Conservation (phyloP, 805 yeast genomes). For the Yarrowia sp. region DNA sequence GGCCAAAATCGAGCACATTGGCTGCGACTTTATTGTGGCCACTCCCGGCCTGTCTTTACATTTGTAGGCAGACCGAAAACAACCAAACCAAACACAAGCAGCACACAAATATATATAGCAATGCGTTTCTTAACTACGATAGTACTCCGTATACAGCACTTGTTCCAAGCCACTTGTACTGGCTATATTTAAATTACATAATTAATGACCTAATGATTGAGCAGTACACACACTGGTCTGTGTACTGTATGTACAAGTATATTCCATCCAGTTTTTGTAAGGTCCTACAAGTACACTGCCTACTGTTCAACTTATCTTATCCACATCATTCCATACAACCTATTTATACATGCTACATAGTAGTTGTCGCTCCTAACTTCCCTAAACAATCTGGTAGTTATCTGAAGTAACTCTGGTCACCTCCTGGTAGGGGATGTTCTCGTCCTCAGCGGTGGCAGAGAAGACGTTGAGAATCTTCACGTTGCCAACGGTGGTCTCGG, state of each 20-base stretch:
- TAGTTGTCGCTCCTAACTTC: background rate
- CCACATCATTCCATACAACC: conserved; percentile 6
- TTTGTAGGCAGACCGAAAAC: no score
- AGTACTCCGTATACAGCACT: no score
- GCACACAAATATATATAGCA: no score
- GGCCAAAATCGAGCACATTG: conserved; percentile 26
- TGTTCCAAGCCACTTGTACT: no score
- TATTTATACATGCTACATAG: conserved; percentile 21
- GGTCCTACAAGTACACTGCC: no score
- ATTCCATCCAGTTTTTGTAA: no score
- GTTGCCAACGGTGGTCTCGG: conserved; percentile 55
- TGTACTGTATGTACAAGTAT: no score
- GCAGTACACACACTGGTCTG: no score
- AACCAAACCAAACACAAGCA: background rate
- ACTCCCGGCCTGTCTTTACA: conserved; percentile 27
- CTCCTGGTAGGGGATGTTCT: conserved; percentile 68
- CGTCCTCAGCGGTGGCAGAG: conserved; percentile 47
- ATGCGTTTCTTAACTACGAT: no score
- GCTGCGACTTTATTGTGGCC: conserved; percentile 26
- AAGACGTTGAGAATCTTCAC: conserved; percentile 63
- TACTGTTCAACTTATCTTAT: no score
- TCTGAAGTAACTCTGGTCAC: conserved; percentile 39
- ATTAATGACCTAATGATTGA: no score
- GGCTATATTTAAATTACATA: no score
- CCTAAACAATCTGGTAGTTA: conserved; percentile 41